Conservation (phyloP, 2,329 filamentous ascomycete species). For the Cladophialophora psammophila region DNA sequence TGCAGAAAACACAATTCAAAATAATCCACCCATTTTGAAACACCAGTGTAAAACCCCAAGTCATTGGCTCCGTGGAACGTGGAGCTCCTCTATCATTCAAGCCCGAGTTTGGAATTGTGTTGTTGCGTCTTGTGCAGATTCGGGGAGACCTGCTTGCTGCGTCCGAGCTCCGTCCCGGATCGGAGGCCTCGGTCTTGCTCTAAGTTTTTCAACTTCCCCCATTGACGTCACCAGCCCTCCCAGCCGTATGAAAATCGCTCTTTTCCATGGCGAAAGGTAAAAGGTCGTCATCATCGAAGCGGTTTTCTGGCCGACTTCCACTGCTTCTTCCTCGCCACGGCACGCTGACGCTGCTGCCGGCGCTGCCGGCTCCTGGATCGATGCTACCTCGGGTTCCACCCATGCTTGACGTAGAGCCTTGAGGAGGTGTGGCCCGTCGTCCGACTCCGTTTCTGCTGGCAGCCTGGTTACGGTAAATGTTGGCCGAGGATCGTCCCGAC, state of each 20-base stretch:
- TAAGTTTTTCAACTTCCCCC: neutral
- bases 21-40: conserved; percentile 3
- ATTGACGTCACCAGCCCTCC: conserved; percentile 12
- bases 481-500: conserved; percentile 36
- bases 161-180: neutral
- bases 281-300: conserved; percentile 40
- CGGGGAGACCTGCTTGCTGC: neutral
- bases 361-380: conserved; percentile 36
- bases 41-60: neutral
- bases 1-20: neutral
- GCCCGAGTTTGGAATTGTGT: neutral
- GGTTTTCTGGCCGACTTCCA: conserved; percentile 37
- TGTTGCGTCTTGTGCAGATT: neutral
- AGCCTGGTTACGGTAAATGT: conserved; percentile 26
- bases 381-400: conserved; percentile 36
- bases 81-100: conserved; percentile 5
- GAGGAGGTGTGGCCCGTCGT: conserved; percentile 31
- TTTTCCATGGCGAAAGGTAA: conserved; percentile 40
- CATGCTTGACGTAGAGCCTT: conserved; percentile 38
- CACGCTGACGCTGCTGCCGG: conserved; percentile 36
- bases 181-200: neutral
- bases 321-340: conserved; percentile 37
- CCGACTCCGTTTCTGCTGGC: conserved; percentile 25
- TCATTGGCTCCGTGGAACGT: neutral
- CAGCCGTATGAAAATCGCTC: conserved; percentile 36